Conservation (phyloP, 805 yeast genomes). For the Hanseniaspora guilliermondii region DNA sequence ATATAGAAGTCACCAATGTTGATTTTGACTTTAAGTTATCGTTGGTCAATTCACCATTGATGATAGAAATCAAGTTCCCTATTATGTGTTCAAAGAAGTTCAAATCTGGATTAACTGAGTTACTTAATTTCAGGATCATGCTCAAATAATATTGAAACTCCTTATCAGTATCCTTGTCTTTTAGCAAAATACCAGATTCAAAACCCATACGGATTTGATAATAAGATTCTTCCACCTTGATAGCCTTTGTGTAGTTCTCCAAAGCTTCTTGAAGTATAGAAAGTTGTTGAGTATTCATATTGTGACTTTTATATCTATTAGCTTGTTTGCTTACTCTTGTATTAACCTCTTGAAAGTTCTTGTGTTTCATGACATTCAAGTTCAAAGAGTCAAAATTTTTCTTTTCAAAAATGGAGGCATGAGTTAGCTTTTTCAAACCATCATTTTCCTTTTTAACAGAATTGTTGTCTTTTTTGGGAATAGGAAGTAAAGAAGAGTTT, state of each 20-base stretch:
- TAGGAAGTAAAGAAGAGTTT: conserved; percentile 7
- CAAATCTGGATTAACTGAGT: conserved; percentile 22
- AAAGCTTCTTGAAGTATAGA: conserved; percentile 6
- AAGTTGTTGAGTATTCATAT: conserved; percentile 11
- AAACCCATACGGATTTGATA: conserved; percentile 10
- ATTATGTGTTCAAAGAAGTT: not conserved
- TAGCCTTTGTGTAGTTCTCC: conserved; percentile 1
- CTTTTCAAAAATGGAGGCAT: not conserved
- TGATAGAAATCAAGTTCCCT: not conserved
- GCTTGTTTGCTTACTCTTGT: conserved; percentile 7
- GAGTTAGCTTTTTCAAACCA: not conserved
- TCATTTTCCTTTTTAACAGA: not conserved
- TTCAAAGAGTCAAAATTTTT: conserved; percentile 10
- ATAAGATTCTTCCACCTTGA: conserved; percentile 5
- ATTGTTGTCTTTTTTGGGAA: not conserved
- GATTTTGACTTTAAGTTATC: conserved; percentile 17
- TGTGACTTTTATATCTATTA: conserved; percentile 6
- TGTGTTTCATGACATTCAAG: not conserved
- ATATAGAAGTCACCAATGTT: conserved; percentile 25
- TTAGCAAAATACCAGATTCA: not conserved
- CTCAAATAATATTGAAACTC: conserved; percentile 7
- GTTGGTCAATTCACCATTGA: not conserved
- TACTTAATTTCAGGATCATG: conserved; percentile 4
- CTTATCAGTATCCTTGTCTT: conserved; percentile 3
- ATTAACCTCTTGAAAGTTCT: conserved; percentile 7